A percentile compares a stretch with the other conserved stretches of the same genome.
These are phyloP conservation scores for Wallacemonas sp. DNA, from an alignment of 208 protist genomes.

Conservation along the genomic window DNA sequence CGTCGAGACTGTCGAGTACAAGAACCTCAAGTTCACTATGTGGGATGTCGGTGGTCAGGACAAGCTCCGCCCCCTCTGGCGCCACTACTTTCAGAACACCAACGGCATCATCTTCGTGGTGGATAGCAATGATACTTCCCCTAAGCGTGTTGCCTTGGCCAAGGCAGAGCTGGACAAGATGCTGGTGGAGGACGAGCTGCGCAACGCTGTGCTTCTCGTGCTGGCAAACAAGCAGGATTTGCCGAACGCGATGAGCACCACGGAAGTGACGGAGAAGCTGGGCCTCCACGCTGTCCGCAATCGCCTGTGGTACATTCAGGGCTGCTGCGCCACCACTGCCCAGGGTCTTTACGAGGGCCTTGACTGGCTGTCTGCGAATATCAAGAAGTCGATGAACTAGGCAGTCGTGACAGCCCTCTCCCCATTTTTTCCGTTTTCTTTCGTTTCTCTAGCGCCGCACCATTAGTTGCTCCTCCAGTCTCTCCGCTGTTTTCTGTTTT, in stretches of 20 bases:
- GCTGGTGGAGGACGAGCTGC: slow-evolving; percentile 96
- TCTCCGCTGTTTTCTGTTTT: slow-evolving; percentile 7
- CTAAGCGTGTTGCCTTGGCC: slow-evolving; percentile 90
- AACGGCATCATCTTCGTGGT: slow-evolving; percentile 98
- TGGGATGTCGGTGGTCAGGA: slow-evolving; percentile 97
- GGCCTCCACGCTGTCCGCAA: slow-evolving; percentile 92
- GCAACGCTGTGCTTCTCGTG: slow-evolving; percentile 95
- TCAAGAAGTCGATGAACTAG: slow-evolving; percentile 83
- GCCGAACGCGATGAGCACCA: slow-evolving; percentile 96
- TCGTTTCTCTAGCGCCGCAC: neutral
- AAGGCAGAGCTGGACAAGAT: slow-evolving; percentile 95
- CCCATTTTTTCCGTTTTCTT: neutral
- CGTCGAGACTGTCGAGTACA: slow-evolving; percentile 97
- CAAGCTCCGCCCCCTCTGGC: slow-evolving; percentile 95
- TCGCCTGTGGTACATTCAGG: slow-evolving; percentile 94
- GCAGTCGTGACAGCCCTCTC: neutral
- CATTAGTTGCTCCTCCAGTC: neutral
- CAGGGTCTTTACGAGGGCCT: slow-evolving; percentile 93
- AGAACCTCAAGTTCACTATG: slow-evolving; percentile 96
- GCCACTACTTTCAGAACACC: slow-evolving; percentile 97
- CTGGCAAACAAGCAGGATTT: slow-evolving; percentile 99
- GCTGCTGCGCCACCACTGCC: slow-evolving; percentile 89
- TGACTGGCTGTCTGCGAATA: slow-evolving; percentile 89
- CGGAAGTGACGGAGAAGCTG: slow-evolving; percentile 96
- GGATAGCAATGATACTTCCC: slow-evolving; percentile 91